These are phyloP conservation scores for Potentilla sterilis DNA, from an alignment of 306 rosid species.

Conservation along the genomic window DNA sequence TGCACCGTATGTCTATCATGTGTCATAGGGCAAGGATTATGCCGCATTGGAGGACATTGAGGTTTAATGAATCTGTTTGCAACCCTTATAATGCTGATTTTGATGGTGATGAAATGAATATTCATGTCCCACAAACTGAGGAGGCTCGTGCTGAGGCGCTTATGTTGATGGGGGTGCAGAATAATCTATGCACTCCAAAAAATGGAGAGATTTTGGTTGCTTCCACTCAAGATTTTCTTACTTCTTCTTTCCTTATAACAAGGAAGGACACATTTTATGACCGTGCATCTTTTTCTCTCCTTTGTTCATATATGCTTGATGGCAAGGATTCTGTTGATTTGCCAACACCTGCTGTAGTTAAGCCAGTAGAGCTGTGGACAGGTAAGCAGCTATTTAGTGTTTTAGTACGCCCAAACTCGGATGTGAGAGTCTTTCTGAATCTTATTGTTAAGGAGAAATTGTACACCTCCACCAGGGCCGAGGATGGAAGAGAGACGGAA, in stretches of 20 bases:
- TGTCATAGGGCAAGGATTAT: slow-evolving; percentile 92
- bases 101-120: slow-evolving; percentile 99
- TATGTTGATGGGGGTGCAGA: slow-evolving; percentile 96
- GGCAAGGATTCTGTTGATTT: slow-evolving; percentile 74
- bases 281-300: slow-evolving; percentile 77
- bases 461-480: slow-evolving; percentile 47
- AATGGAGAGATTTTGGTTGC: slow-evolving; percentile 97
- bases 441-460: slow-evolving; percentile 77
- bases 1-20: slow-evolving; percentile 98
- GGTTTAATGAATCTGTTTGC: slow-evolving; percentile 96
- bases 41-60: slow-evolving; percentile 90
- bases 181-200: slow-evolving; percentile 93
- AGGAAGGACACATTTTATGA: slow-evolving; percentile 93
- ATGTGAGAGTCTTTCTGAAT: slow-evolving; percentile 69
- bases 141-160: slow-evolving; percentile 98
- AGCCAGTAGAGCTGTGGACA: slow-evolving; percentile 97
- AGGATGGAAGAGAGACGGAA: slow-evolving; percentile 55
- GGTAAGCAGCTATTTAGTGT: slow-evolving; percentile 87
- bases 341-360: slow-evolving; percentile 85
- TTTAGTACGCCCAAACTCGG: slow-evolving; percentile 76
- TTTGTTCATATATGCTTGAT: slow-evolving; percentile 89
- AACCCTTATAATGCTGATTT: slow-evolving; percentile 98
- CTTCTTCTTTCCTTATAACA: slow-evolving; percentile 87
- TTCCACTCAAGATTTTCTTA: slow-evolving; percentile 91
- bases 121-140: slow-evolving; percentile 97